Percentiles rank a stretch among this genome's conserved stretches.
These are phyloP conservation scores for Sarcomyxa edulis DNA, from an alignment of 768 basidiomycete genomes.

Conservation along the genomic window DNA sequence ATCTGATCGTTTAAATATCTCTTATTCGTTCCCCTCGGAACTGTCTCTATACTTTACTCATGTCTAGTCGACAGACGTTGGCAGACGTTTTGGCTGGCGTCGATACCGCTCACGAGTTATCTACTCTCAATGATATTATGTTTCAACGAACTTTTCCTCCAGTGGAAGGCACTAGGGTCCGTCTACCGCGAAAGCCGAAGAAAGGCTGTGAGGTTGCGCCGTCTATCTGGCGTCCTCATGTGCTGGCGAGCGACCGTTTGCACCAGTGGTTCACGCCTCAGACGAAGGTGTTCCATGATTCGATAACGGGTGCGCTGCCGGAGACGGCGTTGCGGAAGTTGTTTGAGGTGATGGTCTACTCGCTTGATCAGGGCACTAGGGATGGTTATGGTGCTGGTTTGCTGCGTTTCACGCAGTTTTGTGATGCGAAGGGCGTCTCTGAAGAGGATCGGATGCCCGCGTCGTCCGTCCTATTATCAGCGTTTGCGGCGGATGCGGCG, in stretches of 20 bases:
- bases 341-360: neutral
- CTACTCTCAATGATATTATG: too few species aligned
- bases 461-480: constrained; percentile 18
- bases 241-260: neutral
- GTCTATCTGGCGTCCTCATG: neutral
- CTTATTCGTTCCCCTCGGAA: too few species aligned
- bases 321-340: neutral
- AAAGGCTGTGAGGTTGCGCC: neutral
- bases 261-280: neutral
- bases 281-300: neutral
- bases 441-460: constrained; percentile 27
- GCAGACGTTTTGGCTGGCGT: too few species aligned
- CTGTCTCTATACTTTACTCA: too few species aligned
- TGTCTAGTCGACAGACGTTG: too few species aligned
- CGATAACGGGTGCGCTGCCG: neutral
- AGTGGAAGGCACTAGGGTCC: too few species aligned
- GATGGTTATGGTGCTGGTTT: constrained; percentile 26
- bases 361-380: constrained; percentile 6
- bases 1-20: too few species aligned
- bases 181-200: neutral
- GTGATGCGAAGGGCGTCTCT: constrained; percentile 19
- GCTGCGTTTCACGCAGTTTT: constrained; percentile 28
- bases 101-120: too few species aligned
- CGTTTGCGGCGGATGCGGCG: constrained; percentile 16
- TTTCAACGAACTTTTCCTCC: too few species aligned